A percentile compares a stretch with the other conserved stretches of the same genome.
phyloP scores from a whole-genome alignment of 305 asterid species.

The Fraxinus latifolia region DNA sequence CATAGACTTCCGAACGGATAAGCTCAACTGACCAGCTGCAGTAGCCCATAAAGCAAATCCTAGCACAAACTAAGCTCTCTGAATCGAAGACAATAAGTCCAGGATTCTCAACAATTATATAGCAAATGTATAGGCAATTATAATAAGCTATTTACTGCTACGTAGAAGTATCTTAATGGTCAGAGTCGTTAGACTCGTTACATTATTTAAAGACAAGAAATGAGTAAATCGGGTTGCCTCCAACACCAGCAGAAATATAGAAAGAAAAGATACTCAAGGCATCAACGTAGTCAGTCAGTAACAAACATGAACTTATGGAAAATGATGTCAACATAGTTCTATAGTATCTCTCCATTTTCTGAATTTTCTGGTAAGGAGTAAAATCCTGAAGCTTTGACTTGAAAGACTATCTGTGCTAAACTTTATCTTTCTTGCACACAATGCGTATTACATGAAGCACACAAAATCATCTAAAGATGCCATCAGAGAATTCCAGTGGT shows the following conservation, averaged over 20 bases:
- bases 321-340: background rate
- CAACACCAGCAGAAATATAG: background rate
- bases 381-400: background rate
- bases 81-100: background rate
- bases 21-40: background rate
- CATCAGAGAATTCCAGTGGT: background rate
- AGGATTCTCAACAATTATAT: background rate
- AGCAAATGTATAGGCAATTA: background rate
- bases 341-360: background rate
- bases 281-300: background rate
- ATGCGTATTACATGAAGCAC: background rate
- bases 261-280: background rate
- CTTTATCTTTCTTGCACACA: background rate
- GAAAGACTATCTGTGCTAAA: background rate
- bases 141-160: background rate
- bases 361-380: background rate
- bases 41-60: background rate
- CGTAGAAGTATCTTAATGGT: background rate
- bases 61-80: background rate
- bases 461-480: background rate
- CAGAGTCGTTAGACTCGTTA: background rate
- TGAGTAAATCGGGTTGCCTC: background rate
- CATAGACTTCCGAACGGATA: background rate
- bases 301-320: background rate
- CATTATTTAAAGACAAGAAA: background rate